A percentile compares a stretch with the other conserved stretches of the same genome.
phyloP scores from a whole-genome alignment of 805 yeast genomes.

The Cyberlindnera maritima region DNA sequence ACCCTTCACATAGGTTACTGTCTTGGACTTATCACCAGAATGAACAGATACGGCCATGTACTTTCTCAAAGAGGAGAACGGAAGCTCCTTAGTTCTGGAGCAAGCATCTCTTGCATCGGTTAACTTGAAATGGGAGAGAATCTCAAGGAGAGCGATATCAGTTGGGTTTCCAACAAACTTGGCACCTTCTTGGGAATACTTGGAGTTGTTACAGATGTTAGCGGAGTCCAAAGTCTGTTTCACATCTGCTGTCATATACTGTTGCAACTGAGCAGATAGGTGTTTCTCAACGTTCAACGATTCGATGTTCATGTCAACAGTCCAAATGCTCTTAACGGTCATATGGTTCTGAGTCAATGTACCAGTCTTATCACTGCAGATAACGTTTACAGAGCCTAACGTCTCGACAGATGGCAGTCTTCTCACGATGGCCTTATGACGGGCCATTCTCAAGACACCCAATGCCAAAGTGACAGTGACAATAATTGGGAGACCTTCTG shows the following conservation, averaged over 20 bases:
- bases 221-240: conserved; percentile 59
- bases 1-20: conserved; percentile 78
- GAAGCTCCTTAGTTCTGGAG: conserved; percentile 67
- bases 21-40: conserved; percentile 53
- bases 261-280: conserved; percentile 36
- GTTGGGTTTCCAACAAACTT: conserved; percentile 89
- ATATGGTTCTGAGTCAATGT: conserved; percentile 88
- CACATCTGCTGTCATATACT: conserved; percentile 53
- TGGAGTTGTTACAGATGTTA: conserved; percentile 72
- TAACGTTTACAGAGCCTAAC: conserved; percentile 89
- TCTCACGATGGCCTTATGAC: conserved; percentile 88
- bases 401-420: conserved; percentile 95
- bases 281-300: conserved; percentile 44
- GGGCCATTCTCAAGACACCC: conserved; percentile 96
- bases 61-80: conserved; percentile 82
- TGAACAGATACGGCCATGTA: conserved; percentile 83
- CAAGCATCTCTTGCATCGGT: conserved; percentile 64
- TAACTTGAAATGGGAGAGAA: conserved; percentile 64
- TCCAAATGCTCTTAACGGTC: conserved; percentile 85
- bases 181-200: conserved; percentile 63
- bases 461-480: conserved; percentile 96
- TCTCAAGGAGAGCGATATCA: conserved; percentile 86
- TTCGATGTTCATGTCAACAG: conserved; percentile 54
- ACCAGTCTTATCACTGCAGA: conserved; percentile 90
- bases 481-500: conserved; percentile 97